phyloP scores from a whole-genome alignment of 257 asterid species.

The Rehmannia glutinosa region DNA sequence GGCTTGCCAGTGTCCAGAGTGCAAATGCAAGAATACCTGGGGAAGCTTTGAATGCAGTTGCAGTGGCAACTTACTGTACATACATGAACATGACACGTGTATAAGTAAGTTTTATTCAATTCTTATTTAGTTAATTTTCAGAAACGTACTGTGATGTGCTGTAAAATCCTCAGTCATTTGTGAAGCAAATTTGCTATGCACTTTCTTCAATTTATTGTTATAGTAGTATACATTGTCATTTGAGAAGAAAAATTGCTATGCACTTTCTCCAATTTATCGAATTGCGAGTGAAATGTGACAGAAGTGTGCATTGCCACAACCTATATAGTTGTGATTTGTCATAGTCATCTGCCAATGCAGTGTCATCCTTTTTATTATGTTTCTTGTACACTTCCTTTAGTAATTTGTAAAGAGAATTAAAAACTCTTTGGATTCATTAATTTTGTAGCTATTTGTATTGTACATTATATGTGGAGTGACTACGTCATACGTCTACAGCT shows the following conservation, averaged over 20 bases:
- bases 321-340: not conserved
- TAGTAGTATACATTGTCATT: no score
- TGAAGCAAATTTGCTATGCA: not conserved
- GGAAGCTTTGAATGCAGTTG: constrained; percentile 55
- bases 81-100: constrained; percentile 42
- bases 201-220: not conserved
- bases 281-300: not conserved
- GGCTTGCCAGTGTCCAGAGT: constrained; percentile 47
- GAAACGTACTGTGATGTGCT: not conserved
- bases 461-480: not conserved
- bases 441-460: not conserved
- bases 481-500: not conserved
- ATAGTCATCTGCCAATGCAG: not conserved
- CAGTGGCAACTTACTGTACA: constrained; percentile 31
- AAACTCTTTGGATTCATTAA: not conserved
- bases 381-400: not conserved
- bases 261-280: not conserved
- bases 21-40: constrained; percentile 55
- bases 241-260: not conserved
- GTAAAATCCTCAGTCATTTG: not conserved
- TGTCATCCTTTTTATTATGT: not conserved
- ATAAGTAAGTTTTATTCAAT: constrained; percentile 46
- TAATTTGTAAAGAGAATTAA: not conserved
- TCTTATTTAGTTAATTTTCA: not conserved
- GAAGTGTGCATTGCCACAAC: no score